Conservation (phyloP, 148 eudicot species). For the Camellia lanceoleosa region DNA sequence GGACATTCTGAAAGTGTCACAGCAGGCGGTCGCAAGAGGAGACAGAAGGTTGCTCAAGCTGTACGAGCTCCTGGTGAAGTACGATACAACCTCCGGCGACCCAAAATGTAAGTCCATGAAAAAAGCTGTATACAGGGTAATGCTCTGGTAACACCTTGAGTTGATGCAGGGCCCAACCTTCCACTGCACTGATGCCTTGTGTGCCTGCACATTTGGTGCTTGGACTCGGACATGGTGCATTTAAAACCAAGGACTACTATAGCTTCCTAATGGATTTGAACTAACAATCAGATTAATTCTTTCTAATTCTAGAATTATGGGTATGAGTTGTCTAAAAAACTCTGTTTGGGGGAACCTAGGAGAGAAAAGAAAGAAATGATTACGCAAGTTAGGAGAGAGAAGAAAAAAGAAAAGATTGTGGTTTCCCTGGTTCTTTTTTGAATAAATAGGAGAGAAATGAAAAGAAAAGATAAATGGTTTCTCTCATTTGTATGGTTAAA, state of each 20-base stretch:
- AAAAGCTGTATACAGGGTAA: neutral
- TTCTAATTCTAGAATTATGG: neutral
- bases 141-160: neutral
- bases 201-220: neutral
- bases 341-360: too few relatives aligned
- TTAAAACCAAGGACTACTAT: neutral
- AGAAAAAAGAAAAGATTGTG: too few relatives aligned
- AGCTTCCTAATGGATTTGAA: neutral
- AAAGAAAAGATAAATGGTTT: too few relatives aligned
- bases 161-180: neutral
- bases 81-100: conserved; percentile 79
- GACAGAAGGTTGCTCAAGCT: conserved; percentile 46
- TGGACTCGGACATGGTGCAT: neutral
- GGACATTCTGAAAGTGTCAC: conserved; percentile 59
- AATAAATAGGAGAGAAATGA: too few relatives aligned
- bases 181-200: neutral
- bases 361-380: too few relatives aligned
- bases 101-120: conserved; percentile 52
- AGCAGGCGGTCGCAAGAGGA: conserved; percentile 61
- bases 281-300: neutral
- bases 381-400: too few relatives aligned
- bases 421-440: too few relatives aligned
- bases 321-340: neutral
- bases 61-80: conserved; percentile 46
- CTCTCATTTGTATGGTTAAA: too few relatives aligned